phyloP scores from a whole-genome alignment of 202 grass and related monocot genomes.

The Brachypodium distachyon region DNA sequence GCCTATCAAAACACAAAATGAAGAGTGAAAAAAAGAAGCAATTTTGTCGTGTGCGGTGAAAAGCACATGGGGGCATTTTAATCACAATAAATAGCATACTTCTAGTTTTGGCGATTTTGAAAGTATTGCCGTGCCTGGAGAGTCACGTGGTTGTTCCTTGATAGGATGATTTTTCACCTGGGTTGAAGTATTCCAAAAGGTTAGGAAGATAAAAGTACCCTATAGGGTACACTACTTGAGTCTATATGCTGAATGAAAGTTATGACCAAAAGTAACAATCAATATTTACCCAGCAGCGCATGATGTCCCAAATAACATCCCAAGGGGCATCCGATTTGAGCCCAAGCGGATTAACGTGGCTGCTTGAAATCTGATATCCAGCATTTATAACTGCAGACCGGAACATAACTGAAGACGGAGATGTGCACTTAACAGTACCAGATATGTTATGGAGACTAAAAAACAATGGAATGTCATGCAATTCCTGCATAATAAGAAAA shows the following conservation, averaged over 20 bases:
- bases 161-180: conserved; percentile 94
- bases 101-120: conserved; percentile 58
- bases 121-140: conserved; percentile 62
- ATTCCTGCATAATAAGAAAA: conserved; percentile 63
- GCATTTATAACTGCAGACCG: conserved; percentile 90
- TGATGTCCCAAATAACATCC: conserved; percentile 98
- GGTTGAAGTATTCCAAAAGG: neutral
- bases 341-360: conserved; percentile 68
- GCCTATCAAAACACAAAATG: conserved; percentile 29
- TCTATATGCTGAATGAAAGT: neutral
- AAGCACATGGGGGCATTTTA: neutral
- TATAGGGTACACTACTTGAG: neutral
- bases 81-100: conserved; percentile 31
- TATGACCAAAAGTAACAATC: conserved; percentile 1
- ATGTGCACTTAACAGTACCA: conserved; percentile 81
- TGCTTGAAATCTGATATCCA: conserved; percentile 83
- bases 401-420: conserved; percentile 73
- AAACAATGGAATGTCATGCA: conserved; percentile 76
- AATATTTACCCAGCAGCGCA: conserved; percentile 88
- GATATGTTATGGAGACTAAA: conserved; percentile 93
- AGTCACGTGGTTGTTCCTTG: conserved; percentile 59
- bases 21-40: neutral
- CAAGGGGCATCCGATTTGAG: conserved; percentile 89
- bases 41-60: neutral
- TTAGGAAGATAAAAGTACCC: neutral